These are phyloP conservation scores for Pseudonitzschia multistriata DNA, from an alignment of 108 stramenopile genomes.

Conservation along the genomic window DNA sequence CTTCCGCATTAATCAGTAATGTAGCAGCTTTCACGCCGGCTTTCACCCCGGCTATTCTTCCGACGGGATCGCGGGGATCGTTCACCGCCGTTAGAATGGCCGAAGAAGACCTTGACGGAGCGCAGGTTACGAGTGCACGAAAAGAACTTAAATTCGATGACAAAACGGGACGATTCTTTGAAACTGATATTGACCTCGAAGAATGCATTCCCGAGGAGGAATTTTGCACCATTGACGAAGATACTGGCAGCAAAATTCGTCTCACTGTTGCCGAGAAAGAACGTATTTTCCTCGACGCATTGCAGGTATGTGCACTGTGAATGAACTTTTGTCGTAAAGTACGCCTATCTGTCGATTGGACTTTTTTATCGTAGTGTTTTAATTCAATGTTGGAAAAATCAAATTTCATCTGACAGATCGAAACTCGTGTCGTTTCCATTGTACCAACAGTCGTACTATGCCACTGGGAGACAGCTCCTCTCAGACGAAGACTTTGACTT, in stretches of 20 bases:
- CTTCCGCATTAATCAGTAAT: background rate
- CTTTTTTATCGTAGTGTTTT: background rate
- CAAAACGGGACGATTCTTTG: conserved; percentile 72
- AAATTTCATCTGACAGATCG: background rate
- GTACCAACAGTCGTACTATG: conserved; percentile 73
- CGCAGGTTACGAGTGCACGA: conserved; percentile 29
- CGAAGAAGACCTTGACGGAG: conserved; percentile 16
- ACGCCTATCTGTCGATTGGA: background rate
- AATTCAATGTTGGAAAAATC: background rate
- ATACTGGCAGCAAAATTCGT: conserved; percentile 60
- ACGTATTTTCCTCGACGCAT: conserved; percentile 91
- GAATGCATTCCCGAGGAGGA: conserved; percentile 84
- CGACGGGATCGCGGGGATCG: background rate
- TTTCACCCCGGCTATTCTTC: background rate
- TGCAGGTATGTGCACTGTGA: conserved; percentile 64
- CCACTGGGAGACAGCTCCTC: conserved; percentile 80
- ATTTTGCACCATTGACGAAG: conserved; percentile 75
- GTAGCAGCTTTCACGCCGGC: conserved; percentile 9
- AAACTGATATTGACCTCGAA: conserved; percentile 49
- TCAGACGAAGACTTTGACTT: conserved; percentile 88
- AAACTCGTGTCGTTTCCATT: background rate
- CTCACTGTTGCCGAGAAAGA: conserved; percentile 89
- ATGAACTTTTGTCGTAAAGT: background rate
- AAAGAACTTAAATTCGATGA: conserved; percentile 80
- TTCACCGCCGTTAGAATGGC: conserved; percentile 6